These are phyloP conservation scores for Gnomoniopsis sp. DNA, from an alignment of 2,329 filamentous ascomycete genomes.

Conservation along the genomic window DNA sequence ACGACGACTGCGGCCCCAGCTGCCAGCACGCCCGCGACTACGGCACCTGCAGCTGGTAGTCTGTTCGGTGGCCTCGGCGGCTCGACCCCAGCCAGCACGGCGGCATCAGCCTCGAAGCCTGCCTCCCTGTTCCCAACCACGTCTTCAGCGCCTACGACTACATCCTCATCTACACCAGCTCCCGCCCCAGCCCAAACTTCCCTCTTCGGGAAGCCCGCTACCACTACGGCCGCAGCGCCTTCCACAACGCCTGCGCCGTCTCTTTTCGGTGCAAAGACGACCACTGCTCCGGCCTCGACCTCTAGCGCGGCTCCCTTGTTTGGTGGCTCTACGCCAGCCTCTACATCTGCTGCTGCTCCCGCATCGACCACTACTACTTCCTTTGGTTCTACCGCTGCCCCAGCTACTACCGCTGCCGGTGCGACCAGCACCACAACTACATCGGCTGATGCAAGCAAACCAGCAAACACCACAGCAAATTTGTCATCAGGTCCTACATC, in stretches of 20 bases:
- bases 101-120: constrained; percentile 20
- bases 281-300: constrained; percentile 18
- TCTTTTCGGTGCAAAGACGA: constrained; percentile 17
- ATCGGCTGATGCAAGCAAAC: constrained; percentile 20
- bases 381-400: constrained; percentile 20
- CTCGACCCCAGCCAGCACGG: constrained; percentile 7
- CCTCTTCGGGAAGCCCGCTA: constrained; percentile 6
- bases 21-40: constrained; percentile 25
- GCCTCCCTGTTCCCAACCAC: constrained; percentile 27
- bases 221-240: constrained; percentile 21
- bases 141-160: constrained; percentile 21
- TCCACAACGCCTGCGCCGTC: constrained; percentile 25
- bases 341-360: constrained; percentile 24
- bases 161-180: constrained; percentile 14
- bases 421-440: constrained; percentile 2
- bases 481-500: constrained; percentile 81
- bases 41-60: constrained; percentile 18
- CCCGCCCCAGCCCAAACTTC: constrained; percentile 5
- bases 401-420: constrained; percentile 24
- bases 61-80: constrained; percentile 16
- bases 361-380: constrained; percentile 19
- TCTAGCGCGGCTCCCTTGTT: constrained; percentile 19
- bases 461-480: constrained; percentile 50
- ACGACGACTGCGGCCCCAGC: constrained; percentile 24
- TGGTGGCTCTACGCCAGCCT: constrained; percentile 23